These are phyloP conservation scores for Aristolochia fimbriata DNA, from an alignment of 164 flowering plant species.

Conservation along the genomic window DNA sequence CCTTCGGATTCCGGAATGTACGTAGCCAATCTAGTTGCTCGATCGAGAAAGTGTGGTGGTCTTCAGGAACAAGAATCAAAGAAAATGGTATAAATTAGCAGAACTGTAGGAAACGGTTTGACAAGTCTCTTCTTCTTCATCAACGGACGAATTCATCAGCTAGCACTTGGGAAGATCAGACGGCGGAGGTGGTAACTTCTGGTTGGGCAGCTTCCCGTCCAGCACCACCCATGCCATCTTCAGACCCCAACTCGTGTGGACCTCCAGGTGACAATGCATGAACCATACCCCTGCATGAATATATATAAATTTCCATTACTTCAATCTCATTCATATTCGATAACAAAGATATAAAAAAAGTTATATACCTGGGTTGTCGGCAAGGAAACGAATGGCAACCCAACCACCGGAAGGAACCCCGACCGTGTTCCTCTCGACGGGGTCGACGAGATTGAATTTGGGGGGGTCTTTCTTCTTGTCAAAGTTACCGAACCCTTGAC, in stretches of 20 bases:
- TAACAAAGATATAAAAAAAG: background rate
- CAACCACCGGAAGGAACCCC: constrained; percentile 56
- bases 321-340: background rate
- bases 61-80: too few relatives aligned
- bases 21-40: too few relatives aligned
- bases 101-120: too few relatives aligned
- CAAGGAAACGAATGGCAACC: constrained; percentile 45
- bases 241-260: constrained; percentile 52
- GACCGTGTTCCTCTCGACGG: constrained; percentile 44
- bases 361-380: constrained; percentile 47
- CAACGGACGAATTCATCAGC: too few relatives aligned
- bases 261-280: constrained; percentile 44
- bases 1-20: background rate
- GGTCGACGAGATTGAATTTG: constrained; percentile 44
- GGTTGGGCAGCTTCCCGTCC: constrained; percentile 34
- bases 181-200: constrained; percentile 43
- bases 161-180: constrained; percentile 46
- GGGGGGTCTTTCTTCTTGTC: constrained; percentile 32
- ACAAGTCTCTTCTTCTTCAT: too few relatives aligned
- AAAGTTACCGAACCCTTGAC: constrained; percentile 44
- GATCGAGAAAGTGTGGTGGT: too few relatives aligned
- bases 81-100: too few relatives aligned
- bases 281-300: constrained; percentile 56
- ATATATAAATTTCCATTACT: too few relatives aligned
- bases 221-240: constrained; percentile 41